These are phyloP conservation scores for Helotiales sp. DNA, from an alignment of 2,329 filamentous ascomycete species.

Conservation along the genomic window DNA sequence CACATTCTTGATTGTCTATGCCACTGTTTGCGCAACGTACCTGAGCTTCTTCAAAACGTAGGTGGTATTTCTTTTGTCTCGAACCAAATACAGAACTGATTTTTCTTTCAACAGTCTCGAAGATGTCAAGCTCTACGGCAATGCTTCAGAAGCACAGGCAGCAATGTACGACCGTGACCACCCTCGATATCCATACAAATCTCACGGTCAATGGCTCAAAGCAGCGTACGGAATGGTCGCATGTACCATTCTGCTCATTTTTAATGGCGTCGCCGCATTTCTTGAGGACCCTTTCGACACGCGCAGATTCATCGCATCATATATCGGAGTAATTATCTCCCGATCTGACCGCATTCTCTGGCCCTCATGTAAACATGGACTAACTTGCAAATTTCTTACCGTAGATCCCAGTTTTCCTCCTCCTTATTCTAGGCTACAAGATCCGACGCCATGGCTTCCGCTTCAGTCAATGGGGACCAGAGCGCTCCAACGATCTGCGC, in stretches of 20 bases:
- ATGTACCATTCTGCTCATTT: conserved; percentile 44
- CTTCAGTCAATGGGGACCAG: conserved; percentile 44
- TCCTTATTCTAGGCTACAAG: conserved; percentile 48
- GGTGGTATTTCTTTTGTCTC: neutral
- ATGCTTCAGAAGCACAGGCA: conserved; percentile 46
- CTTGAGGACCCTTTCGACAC: conserved; percentile 45
- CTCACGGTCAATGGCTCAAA: conserved; percentile 48
- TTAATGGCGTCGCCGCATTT: conserved; percentile 46
- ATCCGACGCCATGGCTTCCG: conserved; percentile 45
- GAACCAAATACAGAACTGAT: neutral
- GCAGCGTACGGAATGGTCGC: conserved; percentile 45
- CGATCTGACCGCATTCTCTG: neutral
- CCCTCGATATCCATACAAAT: conserved; percentile 47
- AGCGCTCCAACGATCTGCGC: conserved; percentile 46
- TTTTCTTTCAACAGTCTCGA: conserved; percentile 41
- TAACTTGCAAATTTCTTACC: neutral
- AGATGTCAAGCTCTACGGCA: conserved; percentile 47
- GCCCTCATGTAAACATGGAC: neutral
- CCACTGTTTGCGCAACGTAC: conserved; percentile 49
- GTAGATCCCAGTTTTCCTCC: conserved; percentile 45
- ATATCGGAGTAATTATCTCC: conserved; percentile 46
- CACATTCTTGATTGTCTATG: conserved; percentile 49
- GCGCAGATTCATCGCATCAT: conserved; percentile 47
- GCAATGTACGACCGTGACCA: conserved; percentile 46
- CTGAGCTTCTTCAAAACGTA: conserved; percentile 48